phyloP scores from a whole-genome alignment of 306 rosid species.

The Prunus salicina region DNA sequence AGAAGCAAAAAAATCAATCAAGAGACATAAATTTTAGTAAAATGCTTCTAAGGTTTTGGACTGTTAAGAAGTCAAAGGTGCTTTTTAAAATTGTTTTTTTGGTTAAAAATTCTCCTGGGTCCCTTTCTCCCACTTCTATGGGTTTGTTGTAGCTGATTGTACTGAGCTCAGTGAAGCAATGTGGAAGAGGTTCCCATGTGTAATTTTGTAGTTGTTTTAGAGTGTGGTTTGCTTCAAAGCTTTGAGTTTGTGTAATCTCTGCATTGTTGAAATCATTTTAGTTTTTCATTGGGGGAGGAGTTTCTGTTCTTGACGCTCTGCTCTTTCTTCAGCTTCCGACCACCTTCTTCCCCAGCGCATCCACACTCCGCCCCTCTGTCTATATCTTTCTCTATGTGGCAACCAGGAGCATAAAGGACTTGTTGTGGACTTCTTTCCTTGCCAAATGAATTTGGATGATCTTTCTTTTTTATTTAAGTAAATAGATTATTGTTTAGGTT shows the following conservation, averaged over 20 bases:
- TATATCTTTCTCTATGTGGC: too few species aligned
- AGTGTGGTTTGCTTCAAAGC: slow-evolving; percentile 26
- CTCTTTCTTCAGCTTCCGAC: too few species aligned
- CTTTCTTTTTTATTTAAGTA: not conserved
- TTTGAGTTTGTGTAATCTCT: slow-evolving; percentile 28
- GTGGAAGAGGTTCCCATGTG: slow-evolving; percentile 24
- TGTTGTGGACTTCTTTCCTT: too few species aligned
- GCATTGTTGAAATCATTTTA: not conserved
- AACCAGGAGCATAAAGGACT: too few species aligned
- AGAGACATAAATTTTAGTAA: not conserved
- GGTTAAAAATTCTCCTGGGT: slow-evolving; percentile 42
- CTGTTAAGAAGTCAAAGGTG: not conserved
- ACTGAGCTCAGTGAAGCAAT: slow-evolving; percentile 17
- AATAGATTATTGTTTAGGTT: not conserved
- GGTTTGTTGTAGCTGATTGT: slow-evolving; percentile 32
- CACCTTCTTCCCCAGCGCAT: too few species aligned
- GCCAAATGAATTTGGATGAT: not conserved
- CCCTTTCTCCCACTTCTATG: slow-evolving; percentile 53
- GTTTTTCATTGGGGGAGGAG: slow-evolving; percentile 16
- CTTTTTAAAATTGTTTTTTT: slow-evolving; percentile 24
- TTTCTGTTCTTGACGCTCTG: slow-evolving; percentile 22
- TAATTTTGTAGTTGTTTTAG: slow-evolving; percentile 6
- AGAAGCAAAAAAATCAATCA: too few species aligned
- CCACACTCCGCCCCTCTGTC: too few species aligned
- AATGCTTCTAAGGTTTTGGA: slow-evolving; percentile 29